Evolutionary conservation across 306 rosid genomes (phyloP).

Genomic region (Notholithocarpus densiflorus): DNA sequence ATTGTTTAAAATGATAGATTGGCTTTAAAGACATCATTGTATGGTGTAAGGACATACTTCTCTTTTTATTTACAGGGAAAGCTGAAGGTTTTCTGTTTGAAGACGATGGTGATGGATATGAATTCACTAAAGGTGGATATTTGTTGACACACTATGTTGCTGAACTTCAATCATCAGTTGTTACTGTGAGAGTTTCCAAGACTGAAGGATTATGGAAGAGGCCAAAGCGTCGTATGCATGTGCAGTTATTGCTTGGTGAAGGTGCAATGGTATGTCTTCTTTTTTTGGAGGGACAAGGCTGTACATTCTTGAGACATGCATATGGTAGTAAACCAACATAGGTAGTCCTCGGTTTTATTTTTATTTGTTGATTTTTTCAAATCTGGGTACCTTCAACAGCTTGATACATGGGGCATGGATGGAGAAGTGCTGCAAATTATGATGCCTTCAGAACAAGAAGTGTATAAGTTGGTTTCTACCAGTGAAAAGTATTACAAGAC

Average conservation of each 20-base stretch:
- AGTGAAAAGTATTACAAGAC: slow-evolving; percentile 53
- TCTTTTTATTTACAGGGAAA: slow-evolving; percentile 54
- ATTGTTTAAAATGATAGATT: not conserved
- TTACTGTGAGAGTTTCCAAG: slow-evolving; percentile 57
- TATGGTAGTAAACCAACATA: slow-evolving; percentile 2
- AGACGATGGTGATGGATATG: slow-evolving; percentile 96
- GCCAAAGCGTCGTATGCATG: slow-evolving; percentile 67
- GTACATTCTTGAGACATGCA: slow-evolving; percentile 12
- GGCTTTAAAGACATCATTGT: not conserved
- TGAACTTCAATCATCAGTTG: slow-evolving; percentile 53
- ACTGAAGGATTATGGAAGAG: slow-evolving; percentile 83
- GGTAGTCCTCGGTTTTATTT: not conserved
- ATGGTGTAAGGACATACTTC: not conserved
- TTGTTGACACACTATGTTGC: slow-evolving; percentile 79
- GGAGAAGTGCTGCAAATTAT: slow-evolving; percentile 68
- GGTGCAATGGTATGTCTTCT: slow-evolving; percentile 69
- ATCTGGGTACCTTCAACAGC: slow-evolving; percentile 37
- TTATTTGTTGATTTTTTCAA: not conserved
- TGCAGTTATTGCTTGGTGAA: slow-evolving; percentile 78
- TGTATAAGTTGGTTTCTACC: slow-evolving; percentile 51
- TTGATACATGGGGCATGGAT: slow-evolving; percentile 76
- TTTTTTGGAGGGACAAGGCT: slow-evolving; percentile 12
- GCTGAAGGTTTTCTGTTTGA: slow-evolving; percentile 87
- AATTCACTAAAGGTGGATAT: slow-evolving; percentile 65
- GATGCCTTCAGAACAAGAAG: slow-evolving; percentile 70